Conservation (phyloP, 108 stramenopile species). For the Nitzschia sp. region DNA sequence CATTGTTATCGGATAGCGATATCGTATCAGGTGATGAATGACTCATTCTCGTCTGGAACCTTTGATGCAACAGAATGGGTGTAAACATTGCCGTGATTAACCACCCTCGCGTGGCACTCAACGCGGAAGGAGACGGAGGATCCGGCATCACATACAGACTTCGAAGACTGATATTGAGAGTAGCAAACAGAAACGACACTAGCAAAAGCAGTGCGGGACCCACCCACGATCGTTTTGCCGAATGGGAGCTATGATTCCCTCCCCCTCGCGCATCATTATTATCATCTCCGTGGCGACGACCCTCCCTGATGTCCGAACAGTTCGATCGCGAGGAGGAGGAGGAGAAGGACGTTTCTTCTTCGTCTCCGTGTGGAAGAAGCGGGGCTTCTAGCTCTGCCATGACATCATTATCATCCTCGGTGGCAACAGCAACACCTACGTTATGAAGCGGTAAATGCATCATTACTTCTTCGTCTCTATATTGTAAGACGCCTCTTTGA, state of each 20-base stretch:
- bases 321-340: neutral
- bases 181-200: slow-evolving; percentile 57
- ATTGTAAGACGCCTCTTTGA: too few relatives aligned
- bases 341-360: too few relatives aligned
- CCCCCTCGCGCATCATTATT: too few relatives aligned
- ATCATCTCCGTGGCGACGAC: too few relatives aligned
- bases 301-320: neutral
- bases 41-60: neutral
- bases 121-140: slow-evolving; percentile 42
- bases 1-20: neutral
- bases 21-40: neutral
- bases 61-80: slow-evolving; percentile 30
- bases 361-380: neutral
- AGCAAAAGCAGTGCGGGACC: slow-evolving; percentile 32
- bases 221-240: neutral
- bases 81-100: slow-evolving; percentile 42
- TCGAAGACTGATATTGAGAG: slow-evolving; percentile 49
- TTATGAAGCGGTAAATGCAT: neutral
- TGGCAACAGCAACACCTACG: neutral
- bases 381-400: neutral
- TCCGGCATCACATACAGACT: slow-evolving; percentile 41
- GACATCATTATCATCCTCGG: neutral
- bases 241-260: neutral
- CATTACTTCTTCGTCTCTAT: neutral
- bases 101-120: slow-evolving; percentile 52